phyloP scores from a whole-genome alignment of 495 filamentous ascomycete species.

The Geopyxis carbonaria region DNA sequence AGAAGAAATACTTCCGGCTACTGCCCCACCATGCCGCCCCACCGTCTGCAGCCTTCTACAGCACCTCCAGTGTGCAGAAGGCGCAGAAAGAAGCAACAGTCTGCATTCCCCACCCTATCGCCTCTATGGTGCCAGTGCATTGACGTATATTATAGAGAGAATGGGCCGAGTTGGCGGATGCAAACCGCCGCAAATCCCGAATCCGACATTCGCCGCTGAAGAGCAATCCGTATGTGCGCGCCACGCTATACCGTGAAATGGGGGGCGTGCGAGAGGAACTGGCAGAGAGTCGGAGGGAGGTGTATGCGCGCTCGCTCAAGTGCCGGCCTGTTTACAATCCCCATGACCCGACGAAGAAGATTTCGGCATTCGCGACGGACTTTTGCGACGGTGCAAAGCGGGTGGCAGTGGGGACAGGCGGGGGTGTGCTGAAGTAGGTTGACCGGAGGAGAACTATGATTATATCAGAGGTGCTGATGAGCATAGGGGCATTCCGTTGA shows the following conservation, averaged over 20 bases:
- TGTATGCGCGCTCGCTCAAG: conserved; percentile 10
- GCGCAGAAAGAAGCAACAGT: conserved; percentile 9
- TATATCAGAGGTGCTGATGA: no score
- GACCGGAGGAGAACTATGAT: not conserved
- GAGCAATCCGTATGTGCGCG: conserved; percentile 12
- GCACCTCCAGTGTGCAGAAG: conserved; percentile 9
- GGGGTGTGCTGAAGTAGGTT: not conserved
- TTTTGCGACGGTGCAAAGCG: not conserved
- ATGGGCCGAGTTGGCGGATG: not conserved
- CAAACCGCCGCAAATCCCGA: conserved; percentile 5
- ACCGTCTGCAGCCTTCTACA: conserved; percentile 20
- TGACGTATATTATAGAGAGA: not conserved
- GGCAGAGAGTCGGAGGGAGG: conserved; percentile 6
- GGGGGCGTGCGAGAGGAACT: conserved; percentile 4
- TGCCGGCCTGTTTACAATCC: conserved; percentile 9
- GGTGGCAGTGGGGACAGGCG: conserved; percentile 7
- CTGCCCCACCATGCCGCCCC: conserved; percentile 25
- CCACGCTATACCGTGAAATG: conserved; percentile 14
- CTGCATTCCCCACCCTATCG: not conserved
- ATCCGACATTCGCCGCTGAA: conserved; percentile 10
- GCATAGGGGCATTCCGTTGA: conserved; percentile 4
- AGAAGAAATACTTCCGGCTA: conserved; percentile 35
- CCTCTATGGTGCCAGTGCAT: not conserved
- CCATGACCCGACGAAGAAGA: conserved; percentile 7
- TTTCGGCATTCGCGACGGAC: conserved; percentile 9